Evolutionary conservation across 116 monocot species (phyloP), one percentile per base, ranked within the genome.

Genomic region (Cymodocea nodosa): DNA sequence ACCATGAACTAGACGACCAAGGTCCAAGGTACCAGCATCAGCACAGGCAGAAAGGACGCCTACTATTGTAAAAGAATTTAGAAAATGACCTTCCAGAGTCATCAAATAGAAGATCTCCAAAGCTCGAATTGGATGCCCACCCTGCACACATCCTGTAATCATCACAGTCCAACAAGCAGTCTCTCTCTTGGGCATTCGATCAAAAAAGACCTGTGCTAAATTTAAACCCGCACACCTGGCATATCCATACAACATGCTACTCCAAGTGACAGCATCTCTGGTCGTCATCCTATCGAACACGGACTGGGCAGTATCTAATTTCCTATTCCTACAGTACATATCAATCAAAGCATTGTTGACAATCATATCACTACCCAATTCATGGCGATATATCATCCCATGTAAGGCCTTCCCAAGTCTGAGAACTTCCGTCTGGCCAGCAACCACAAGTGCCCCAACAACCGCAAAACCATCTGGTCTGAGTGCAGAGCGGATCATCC

Each of bases 41-140:
- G 86, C 85, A 75, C 83, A 90, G 34, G 90, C 86, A 1, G 86
- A 86, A 4, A 90, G 70, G 35, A 81, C 73, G 13, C 79, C 70
- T 7, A 76, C 86, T 15, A 82, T 35, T 6, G 86, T 81, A 54
- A 83, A 50, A 13, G 56, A 36, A 1, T 69, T 81, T 5, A 82
- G 90, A 23, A 22, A 37, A 16, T 64, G 69, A 6, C 78, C 85
- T 50, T 72, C 81, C 6, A 53, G 54, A 52, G 22, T 76, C 89
- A 89, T 89, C 74, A 5, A 14, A 19, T 67, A 52, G 70, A 89
- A 89, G 16, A 81, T 58, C 61, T 83, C 69, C 60, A 89, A 23
- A 22, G 89, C 89, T 25, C 64, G 48, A 14, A 82, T 15, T 4
- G 85, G 83, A 15, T 19, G 65, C 56, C 78, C 74, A 50, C 57